phyloP scores from a whole-genome alignment of 1,284 basidiomycete genomes.

The Salmacisia buchloeana region DNA sequence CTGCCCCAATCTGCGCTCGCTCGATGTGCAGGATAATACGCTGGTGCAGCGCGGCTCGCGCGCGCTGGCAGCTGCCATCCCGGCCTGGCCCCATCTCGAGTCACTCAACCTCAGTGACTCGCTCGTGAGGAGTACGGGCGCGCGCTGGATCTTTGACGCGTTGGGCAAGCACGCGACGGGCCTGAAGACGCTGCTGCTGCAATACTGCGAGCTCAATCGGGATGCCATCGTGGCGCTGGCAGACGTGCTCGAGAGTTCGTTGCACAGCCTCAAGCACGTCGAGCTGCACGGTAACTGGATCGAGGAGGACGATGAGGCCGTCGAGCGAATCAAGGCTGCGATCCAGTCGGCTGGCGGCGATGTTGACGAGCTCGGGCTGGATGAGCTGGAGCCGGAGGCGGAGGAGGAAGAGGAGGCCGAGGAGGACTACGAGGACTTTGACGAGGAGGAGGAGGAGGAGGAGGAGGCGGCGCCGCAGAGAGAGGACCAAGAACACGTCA shows the following conservation, averaged over 20 bases:
- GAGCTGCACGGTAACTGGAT: constrained; percentile 50
- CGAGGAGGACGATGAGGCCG: constrained; percentile 46
- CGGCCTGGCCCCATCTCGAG: constrained; percentile 64
- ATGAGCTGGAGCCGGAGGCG: constrained; percentile 29
- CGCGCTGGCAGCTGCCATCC: constrained; percentile 68
- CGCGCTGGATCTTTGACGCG: constrained; percentile 32
- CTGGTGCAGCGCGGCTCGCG: constrained; percentile 69
- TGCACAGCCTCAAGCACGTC: constrained; percentile 25
- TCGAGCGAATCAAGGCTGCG: constrained; percentile 35
- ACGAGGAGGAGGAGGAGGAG: constrained; percentile 23
- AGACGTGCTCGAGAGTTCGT: neutral
- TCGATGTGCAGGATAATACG: constrained; percentile 96
- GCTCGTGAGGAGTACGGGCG: constrained; percentile 64
- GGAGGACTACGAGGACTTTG: constrained; percentile 24
- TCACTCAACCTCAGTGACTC: constrained; percentile 88
- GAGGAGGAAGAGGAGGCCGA: constrained; percentile 24
- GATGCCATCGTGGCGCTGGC: constrained; percentile 30
- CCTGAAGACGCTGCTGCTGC: constrained; percentile 38
- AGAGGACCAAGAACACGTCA: neutral
- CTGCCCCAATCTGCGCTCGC: constrained; percentile 65
- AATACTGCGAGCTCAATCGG: constrained; percentile 46
- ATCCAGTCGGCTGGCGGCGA: constrained; percentile 27
- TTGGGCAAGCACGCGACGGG: constrained; percentile 20
- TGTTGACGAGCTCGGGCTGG: constrained; percentile 31
- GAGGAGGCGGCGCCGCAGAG: neutral